phyloP scores from a whole-genome alignment of 768 basidiomycete species.

The Suillus brevipes region DNA sequence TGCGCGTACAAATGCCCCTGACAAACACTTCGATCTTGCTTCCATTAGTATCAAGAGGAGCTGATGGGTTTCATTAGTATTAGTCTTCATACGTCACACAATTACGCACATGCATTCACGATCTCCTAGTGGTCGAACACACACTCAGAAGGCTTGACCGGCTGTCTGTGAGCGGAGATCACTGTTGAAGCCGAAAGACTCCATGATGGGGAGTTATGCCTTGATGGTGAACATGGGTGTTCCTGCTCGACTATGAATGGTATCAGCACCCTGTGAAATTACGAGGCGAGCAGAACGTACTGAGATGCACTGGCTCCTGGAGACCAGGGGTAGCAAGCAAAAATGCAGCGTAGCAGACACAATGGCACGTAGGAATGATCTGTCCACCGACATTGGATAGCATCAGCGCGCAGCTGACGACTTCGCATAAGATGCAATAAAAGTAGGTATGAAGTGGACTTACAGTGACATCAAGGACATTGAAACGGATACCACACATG shows the following conservation, averaged over 20 bases:
- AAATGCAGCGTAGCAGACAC: constrained; percentile 94
- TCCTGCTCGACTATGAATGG: constrained; percentile 76
- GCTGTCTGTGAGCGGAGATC: constrained; percentile 89
- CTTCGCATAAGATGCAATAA: background rate
- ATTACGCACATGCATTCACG: constrained; percentile 74
- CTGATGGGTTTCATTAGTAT: constrained; percentile 34
- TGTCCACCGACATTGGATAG: constrained; percentile 99
- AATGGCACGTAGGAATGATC: constrained; percentile 94
- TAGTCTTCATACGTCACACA: background rate
- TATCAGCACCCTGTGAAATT: constrained; percentile 15
- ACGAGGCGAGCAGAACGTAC: constrained; percentile 38
- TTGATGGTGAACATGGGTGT: constrained; percentile 99
- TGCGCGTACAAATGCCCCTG: constrained; percentile 79
- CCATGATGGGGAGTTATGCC: constrained; percentile 89
- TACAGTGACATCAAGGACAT: constrained; percentile 94
- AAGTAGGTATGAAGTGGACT: constrained; percentile 27
- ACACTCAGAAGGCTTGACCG: constrained; percentile 97
- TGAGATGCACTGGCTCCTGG: constrained; percentile 95
- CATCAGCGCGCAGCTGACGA: constrained; percentile 88
- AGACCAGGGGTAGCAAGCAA: constrained; percentile 87
- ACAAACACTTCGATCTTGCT: constrained; percentile 89
- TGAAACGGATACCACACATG: constrained; percentile 97
- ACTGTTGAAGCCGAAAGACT: constrained; percentile 98
- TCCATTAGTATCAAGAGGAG: constrained; percentile 87
- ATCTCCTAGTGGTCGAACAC: constrained; percentile 93